phyloP scores from a whole-genome alignment of 2,329 filamentous ascomycete species.

The Mycosphaerella sp. region DNA sequence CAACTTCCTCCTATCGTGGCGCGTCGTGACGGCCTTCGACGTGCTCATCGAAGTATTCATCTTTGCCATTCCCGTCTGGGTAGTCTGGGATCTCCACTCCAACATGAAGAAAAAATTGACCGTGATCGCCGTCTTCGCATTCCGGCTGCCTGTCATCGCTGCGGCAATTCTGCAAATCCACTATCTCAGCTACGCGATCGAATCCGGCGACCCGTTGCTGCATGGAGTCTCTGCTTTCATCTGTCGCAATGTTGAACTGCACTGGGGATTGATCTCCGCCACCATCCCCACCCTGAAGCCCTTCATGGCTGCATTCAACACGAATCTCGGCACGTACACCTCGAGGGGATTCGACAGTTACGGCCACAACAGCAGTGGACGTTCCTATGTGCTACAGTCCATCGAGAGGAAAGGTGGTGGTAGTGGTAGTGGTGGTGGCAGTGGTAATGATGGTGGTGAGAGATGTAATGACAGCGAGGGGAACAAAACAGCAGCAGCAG shows the following conservation, averaged over 20 bases:
- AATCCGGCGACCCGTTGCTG: conserved; percentile 17
- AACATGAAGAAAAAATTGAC: conserved; percentile 17
- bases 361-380: conserved; percentile 12
- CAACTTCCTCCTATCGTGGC: conserved; percentile 14
- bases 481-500: no score
- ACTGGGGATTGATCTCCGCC: conserved; percentile 24
- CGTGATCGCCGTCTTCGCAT: conserved; percentile 22
- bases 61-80: conserved; percentile 23
- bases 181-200: conserved; percentile 12
- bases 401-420: conserved; percentile 11
- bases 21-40: conserved; percentile 23
- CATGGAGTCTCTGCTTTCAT: conserved; percentile 20
- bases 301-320: conserved; percentile 26
- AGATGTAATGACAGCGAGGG: no score
- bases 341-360: conserved; percentile 18
- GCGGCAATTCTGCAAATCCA: conserved; percentile 17
- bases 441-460: no score
- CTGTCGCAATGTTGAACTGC: conserved; percentile 24
- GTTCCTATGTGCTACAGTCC: conserved; percentile 19
- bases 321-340: conserved; percentile 22
- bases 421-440: neutral
- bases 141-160: conserved; percentile 19
- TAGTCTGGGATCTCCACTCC: conserved; percentile 22
- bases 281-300: conserved; percentile 23
- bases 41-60: conserved; percentile 20